Evolutionary conservation across 2,329 filamentous ascomycete genomes (phyloP).

Genomic region (Cladosporium velox): DNA sequence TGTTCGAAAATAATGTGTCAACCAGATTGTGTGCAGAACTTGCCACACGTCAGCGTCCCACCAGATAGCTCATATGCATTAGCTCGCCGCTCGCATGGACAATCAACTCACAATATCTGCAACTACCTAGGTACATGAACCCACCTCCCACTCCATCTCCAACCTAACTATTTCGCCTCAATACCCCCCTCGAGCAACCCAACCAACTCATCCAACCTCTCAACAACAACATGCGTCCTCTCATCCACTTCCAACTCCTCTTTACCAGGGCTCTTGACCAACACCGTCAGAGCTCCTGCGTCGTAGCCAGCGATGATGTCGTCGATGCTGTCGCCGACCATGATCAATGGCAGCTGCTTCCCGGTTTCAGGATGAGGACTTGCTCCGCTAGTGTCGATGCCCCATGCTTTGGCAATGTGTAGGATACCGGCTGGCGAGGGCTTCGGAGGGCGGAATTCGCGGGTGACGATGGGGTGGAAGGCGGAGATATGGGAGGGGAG

Average conservation of each 20-base stretch:
- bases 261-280: slow-evolving; percentile 56
- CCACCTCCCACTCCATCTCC: not conserved
- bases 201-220: slow-evolving; percentile 21
- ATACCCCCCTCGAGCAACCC: slow-evolving; percentile 12
- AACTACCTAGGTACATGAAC: too few species aligned
- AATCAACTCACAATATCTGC: not conserved
- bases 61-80: not conserved
- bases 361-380: slow-evolving; percentile 12
- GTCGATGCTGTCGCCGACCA: slow-evolving; percentile 70
- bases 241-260: slow-evolving; percentile 38
- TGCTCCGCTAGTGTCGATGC: slow-evolving; percentile 46
- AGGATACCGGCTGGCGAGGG: slow-evolving; percentile 85
- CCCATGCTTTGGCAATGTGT: slow-evolving; percentile 80
- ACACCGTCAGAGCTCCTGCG: slow-evolving; percentile 86
- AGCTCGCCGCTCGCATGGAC: not conserved
- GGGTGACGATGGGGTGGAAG: slow-evolving; percentile 79
- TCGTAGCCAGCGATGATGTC: slow-evolving; percentile 85
- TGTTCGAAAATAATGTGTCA: not conserved
- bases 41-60: not conserved
- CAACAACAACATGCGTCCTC: slow-evolving; percentile 38
- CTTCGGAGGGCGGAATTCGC: slow-evolving; percentile 81
- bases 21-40: not conserved
- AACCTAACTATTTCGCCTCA: not conserved
- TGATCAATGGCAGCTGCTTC: slow-evolving; percentile 45
- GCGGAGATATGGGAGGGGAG: slow-evolving; percentile 58